Conservation (phyloP, 179 eudicot genomes). For the Silene coronaria region DNA sequence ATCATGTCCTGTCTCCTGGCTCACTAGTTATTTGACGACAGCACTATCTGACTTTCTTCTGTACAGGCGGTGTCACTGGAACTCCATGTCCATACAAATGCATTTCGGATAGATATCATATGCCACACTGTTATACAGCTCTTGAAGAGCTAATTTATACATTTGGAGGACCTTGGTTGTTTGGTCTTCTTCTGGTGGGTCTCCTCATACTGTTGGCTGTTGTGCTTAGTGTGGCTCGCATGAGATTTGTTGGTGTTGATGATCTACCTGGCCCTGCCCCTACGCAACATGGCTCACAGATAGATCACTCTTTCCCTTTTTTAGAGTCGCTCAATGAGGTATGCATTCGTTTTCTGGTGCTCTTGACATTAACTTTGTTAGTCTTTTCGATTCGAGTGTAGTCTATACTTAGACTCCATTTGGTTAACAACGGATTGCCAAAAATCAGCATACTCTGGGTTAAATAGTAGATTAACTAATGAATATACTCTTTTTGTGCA, state of each 20-base stretch:
- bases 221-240: conserved; percentile 94
- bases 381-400: neutral
- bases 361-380: neutral
- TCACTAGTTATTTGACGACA: neutral
- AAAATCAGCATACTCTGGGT: too few relatives aligned
- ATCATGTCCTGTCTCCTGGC: neutral
- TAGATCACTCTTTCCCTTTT: conserved; percentile 94
- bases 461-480: too few relatives aligned
- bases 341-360: neutral
- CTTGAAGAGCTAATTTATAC: conserved; percentile 79
- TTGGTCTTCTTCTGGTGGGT: conserved; percentile 72
- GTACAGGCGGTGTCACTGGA: conserved; percentile 83
- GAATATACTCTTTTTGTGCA: neutral
- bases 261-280: conserved; percentile 73
- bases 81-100: conserved; percentile 92
- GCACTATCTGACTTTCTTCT: conserved; percentile 9
- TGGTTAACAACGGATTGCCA: too few relatives aligned
- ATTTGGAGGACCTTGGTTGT: conserved; percentile 79
- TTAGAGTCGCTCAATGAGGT: conserved; percentile 98
- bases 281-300: conserved; percentile 67
- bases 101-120: conserved; percentile 89
- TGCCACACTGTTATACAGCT: conserved; percentile 95
- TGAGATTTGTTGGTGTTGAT: conserved; percentile 77
- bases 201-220: conserved; percentile 73
- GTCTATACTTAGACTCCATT: too few relatives aligned